Percentiles rank a stretch among this genome's conserved stretches.
Evolutionary conservation across 768 basidiomycete genomes (phyloP).

Genomic region (Cystofilobasidium capitatum): DNA sequence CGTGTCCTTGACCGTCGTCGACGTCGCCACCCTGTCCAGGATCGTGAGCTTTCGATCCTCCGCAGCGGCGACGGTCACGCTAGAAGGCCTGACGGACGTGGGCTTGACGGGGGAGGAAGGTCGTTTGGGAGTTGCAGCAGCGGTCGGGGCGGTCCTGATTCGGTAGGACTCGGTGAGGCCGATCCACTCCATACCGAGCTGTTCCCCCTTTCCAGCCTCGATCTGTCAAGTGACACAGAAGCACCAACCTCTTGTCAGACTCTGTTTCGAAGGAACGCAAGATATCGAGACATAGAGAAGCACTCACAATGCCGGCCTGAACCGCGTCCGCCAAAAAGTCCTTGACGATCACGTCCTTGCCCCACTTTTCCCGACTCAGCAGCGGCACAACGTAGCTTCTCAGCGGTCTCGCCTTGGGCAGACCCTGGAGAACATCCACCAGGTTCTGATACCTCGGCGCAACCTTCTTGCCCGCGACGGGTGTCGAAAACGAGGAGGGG

Average conservation of each 20-base stretch:
- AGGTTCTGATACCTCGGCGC: not conserved
- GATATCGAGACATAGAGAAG: not conserved
- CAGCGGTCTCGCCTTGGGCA: not conserved
- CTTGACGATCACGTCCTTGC: not conserved
- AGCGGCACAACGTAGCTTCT: not conserved
- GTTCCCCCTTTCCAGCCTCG: conserved; percentile 8
- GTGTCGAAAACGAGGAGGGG: not conserved
- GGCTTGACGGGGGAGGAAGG: not conserved
- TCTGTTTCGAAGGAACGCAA: no score
- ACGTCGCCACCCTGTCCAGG: no score
- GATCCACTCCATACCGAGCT: conserved; percentile 22
- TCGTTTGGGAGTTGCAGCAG: not conserved
- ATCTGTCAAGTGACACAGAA: not conserved
- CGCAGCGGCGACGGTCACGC: no score
- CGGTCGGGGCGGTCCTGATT: not conserved
- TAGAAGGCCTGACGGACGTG: not conserved
- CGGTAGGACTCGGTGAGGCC: not conserved
- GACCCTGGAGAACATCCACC: not conserved
- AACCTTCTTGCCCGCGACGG: not conserved
- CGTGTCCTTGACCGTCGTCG: not conserved
- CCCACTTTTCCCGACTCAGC: not conserved
- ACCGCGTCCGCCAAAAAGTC: not conserved
- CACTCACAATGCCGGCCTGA: not conserved
- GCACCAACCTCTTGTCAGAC: no score
- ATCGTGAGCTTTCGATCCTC: not conserved